Evolutionary conservation across 108 stramenopile species (phyloP).

Genomic region (Nitzschia sp.): DNA sequence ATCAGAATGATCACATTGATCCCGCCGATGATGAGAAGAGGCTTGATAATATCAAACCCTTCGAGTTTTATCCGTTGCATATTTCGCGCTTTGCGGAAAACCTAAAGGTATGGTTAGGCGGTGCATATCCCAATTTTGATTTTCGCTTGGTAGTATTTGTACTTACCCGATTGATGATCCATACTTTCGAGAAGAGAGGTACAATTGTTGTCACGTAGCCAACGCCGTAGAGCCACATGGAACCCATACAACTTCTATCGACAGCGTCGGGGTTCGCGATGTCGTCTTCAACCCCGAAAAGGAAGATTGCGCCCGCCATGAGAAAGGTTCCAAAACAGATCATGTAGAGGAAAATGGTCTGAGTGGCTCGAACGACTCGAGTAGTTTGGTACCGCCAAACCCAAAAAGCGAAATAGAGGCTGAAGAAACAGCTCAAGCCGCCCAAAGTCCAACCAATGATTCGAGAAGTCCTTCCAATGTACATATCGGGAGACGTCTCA

Average conservation of each 20-base stretch:
- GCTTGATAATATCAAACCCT: slow-evolving; percentile 25
- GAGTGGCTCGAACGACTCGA: slow-evolving; percentile 39
- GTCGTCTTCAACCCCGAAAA: slow-evolving; percentile 44
- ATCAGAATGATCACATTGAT: slow-evolving; percentile 31
- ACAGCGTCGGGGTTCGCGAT: slow-evolving; percentile 1
- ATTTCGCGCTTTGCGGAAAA: slow-evolving; percentile 20
- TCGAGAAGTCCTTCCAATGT: slow-evolving; percentile 23
- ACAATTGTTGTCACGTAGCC: slow-evolving; percentile 54
- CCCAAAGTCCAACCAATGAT: slow-evolving; percentile 23
- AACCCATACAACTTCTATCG: slow-evolving; percentile 22
- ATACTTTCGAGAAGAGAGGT: slow-evolving; percentile 60
- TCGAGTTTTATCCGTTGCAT: slow-evolving; percentile 28
- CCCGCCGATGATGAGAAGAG: slow-evolving; percentile 26
- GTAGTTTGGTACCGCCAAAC: slow-evolving; percentile 15
- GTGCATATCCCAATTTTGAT: no score
- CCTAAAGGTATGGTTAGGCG: no score
- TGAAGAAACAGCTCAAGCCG: slow-evolving; percentile 16
- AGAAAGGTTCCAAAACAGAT: slow-evolving; percentile 60
- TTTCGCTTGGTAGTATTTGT: no score
- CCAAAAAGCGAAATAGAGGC: slow-evolving; percentile 24
- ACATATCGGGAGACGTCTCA: slow-evolving; percentile 12
- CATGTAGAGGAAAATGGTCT: slow-evolving; percentile 57
- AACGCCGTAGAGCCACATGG: slow-evolving; percentile 41
- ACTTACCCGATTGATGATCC: slow-evolving; percentile 48
- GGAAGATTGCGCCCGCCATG: slow-evolving; percentile 47